Evolutionary conservation across 2,329 filamentous ascomycete species (phyloP).

Genomic region (Diplodia scrobiculata): DNA sequence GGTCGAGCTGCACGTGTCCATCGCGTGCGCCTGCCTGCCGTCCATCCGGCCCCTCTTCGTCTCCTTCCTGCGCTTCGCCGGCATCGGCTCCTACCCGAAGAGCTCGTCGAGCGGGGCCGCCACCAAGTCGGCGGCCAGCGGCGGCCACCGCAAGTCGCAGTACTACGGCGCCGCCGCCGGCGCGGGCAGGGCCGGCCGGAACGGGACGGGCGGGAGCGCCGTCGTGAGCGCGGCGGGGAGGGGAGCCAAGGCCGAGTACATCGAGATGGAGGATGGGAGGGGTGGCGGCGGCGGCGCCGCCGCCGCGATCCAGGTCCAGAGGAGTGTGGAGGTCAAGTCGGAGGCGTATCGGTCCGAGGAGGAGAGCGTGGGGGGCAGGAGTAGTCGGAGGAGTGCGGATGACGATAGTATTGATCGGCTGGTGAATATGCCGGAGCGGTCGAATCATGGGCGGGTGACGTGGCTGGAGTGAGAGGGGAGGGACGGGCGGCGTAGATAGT

Average conservation of each 20-base stretch:
- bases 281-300: background rate
- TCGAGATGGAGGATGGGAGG: slow-evolving; percentile 4
- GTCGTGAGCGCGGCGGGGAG: background rate
- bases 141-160: background rate
- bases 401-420: slow-evolving; percentile 20
- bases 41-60: slow-evolving; percentile 41
- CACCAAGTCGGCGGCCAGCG: background rate
- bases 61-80: slow-evolving; percentile 41
- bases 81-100: slow-evolving; percentile 32
- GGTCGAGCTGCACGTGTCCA: slow-evolving; percentile 40
- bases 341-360: background rate
- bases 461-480: background rate
- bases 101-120: background rate
- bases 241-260: background rate
- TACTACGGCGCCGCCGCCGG: no score
- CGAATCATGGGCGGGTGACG: background rate
- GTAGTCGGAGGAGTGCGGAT: slow-evolving; percentile 6
- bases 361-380: background rate
- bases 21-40: slow-evolving; percentile 43
- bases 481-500: background rate
- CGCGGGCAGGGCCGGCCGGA: no score
- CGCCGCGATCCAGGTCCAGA: slow-evolving; percentile 2
- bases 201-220: background rate
- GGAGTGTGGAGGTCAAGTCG: slow-evolving; percentile 10
- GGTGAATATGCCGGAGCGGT: slow-evolving; percentile 9